These are phyloP conservation scores for Acorus calamus DNA, from an alignment of 106 monocot species.

Conservation along the genomic window DNA sequence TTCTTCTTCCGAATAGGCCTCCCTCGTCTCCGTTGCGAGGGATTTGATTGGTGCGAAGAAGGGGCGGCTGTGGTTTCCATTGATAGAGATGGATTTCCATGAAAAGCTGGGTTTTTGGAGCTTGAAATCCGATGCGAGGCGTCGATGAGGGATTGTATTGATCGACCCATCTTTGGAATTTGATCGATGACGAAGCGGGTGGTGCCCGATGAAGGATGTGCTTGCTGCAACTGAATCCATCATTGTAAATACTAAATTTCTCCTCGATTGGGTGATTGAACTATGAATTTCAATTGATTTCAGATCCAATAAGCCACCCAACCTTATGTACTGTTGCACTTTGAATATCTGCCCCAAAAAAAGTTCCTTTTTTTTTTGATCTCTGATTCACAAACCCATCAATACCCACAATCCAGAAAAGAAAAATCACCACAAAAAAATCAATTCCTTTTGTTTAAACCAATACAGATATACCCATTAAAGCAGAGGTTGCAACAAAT, in stretches of 20 bases:
- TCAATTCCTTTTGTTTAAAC: too few relatives aligned
- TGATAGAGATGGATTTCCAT: background rate
- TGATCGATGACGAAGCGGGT: slow-evolving; percentile 20
- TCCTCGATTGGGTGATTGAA: too few relatives aligned
- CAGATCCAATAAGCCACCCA: too few relatives aligned
- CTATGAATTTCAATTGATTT: too few relatives aligned
- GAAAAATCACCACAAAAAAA: too few relatives aligned
- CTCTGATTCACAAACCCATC: too few relatives aligned
- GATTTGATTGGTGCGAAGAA: slow-evolving; percentile 20
- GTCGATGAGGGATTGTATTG: slow-evolving; percentile 3
- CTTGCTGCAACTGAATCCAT: slow-evolving; percentile 50
- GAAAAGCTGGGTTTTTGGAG: slow-evolving; percentile 10
- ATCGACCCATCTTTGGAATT: slow-evolving; percentile 6
- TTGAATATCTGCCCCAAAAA: too few relatives aligned
- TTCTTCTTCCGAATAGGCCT: slow-evolving; percentile 22
- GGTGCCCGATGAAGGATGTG: slow-evolving; percentile 38
- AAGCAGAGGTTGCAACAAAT: too few relatives aligned
- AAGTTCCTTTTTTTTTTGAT: too few relatives aligned
- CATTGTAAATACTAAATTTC: background rate
- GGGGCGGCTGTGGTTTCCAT: background rate
- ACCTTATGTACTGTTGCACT: too few relatives aligned
- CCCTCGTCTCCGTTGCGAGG: slow-evolving; percentile 53
- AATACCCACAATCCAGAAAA: too few relatives aligned
- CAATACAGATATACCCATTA: too few relatives aligned
- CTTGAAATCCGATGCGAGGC: slow-evolving; percentile 8